phyloP scores from a whole-genome alignment of 371 early-diverging fungal species.

The Saksenaea vasiformis region DNA sequence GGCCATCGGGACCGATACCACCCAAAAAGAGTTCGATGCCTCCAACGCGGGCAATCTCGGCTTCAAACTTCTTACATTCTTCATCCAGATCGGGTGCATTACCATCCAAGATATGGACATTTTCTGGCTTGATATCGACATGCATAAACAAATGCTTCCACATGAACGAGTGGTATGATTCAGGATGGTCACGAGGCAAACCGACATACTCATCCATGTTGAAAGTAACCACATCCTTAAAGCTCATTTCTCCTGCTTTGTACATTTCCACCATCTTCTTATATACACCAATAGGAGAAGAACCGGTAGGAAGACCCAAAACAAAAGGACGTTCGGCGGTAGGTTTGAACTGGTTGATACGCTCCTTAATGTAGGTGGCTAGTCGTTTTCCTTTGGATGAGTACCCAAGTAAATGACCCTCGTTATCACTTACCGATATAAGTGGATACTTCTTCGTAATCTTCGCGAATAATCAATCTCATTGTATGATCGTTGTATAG shows the following conservation, averaged over 20 bases:
- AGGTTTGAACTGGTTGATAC: slow-evolving; percentile 78
- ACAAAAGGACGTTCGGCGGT: slow-evolving; percentile 68
- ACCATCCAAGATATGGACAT: slow-evolving; percentile 82
- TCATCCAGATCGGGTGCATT: slow-evolving; percentile 78
- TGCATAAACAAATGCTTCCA: slow-evolving; percentile 84
- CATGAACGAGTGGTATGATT: slow-evolving; percentile 89
- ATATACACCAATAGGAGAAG: slow-evolving; percentile 48
- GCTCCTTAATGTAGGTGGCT: slow-evolving; percentile 49
- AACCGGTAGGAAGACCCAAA: slow-evolving; percentile 70
- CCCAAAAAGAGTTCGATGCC: slow-evolving; percentile 79
- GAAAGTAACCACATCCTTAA: slow-evolving; percentile 64
- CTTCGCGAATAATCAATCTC: slow-evolving; percentile 6
- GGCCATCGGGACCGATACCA: slow-evolving; percentile 87
- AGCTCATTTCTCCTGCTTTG: slow-evolving; percentile 57
- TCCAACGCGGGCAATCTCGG: slow-evolving; percentile 72
- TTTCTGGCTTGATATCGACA: slow-evolving; percentile 76
- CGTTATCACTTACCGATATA: neutral
- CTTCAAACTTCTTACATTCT: slow-evolving; percentile 79
- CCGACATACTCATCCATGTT: slow-evolving; percentile 61
- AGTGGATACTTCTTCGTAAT: slow-evolving; percentile 4
- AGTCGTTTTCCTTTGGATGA: neutral
- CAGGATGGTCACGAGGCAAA: slow-evolving; percentile 71
- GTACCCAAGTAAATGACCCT: neutral
- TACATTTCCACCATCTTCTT: slow-evolving; percentile 46
- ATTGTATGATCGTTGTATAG: neutral